Evolutionary conservation across 2,329 filamentous ascomycete genomes (phyloP).

Genomic region (Saccharata proteae): DNA sequence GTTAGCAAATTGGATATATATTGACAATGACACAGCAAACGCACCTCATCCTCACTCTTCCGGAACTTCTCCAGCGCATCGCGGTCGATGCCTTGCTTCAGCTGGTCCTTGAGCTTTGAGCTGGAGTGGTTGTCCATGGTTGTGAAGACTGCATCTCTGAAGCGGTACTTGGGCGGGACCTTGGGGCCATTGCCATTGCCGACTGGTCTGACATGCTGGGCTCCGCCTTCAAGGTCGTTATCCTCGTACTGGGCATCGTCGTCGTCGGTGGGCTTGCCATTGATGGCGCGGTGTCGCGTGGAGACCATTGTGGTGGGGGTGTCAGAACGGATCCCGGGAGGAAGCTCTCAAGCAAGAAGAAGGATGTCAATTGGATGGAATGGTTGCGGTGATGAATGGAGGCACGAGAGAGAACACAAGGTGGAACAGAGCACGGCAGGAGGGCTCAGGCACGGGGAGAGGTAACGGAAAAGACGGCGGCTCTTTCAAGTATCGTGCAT

Average conservation of each 20-base stretch:
- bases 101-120: slow-evolving; percentile 36
- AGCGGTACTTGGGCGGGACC: slow-evolving; percentile 18
- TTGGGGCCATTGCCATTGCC: background rate
- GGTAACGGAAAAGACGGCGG: too few relatives aligned
- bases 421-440: too few relatives aligned
- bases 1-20: slow-evolving; percentile 3
- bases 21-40: slow-evolving; percentile 2
- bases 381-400: too few relatives aligned
- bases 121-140: slow-evolving; percentile 34
- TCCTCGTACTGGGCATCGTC: background rate
- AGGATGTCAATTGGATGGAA: too few relatives aligned
- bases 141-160: slow-evolving; percentile 36
- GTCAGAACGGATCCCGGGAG: too few relatives aligned
- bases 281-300: background rate
- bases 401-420: too few relatives aligned
- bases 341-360: too few relatives aligned
- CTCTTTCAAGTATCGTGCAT: too few relatives aligned
- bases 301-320: background rate
- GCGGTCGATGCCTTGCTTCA: slow-evolving; percentile 35
- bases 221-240: slow-evolving; percentile 4
- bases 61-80: slow-evolving; percentile 35
- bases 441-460: too few relatives aligned
- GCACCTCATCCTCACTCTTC: slow-evolving; percentile 38
- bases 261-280: slow-evolving; percentile 1
- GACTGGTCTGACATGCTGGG: background rate